phyloP scores from a whole-genome alignment of 225 moss, liverwort and hornwort species.

The Ulota crispa region DNA sequence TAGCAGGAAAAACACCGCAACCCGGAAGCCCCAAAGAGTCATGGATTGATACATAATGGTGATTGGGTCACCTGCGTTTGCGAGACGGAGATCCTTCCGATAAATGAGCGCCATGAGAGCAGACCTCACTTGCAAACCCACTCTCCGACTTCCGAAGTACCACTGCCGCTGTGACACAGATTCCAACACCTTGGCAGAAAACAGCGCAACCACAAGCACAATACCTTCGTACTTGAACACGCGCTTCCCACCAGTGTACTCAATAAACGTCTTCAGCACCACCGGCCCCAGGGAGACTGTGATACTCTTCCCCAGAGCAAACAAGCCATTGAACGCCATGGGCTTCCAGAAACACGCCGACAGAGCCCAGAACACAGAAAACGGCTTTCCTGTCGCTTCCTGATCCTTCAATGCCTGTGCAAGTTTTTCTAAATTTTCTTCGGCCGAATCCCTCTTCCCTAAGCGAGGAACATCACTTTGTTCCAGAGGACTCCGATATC shows the following conservation, averaged over 20 bases:
- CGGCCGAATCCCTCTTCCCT: conserved; percentile 24
- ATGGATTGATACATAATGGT: neutral
- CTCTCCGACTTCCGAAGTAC: conserved; percentile 59
- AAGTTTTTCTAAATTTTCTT: conserved; percentile 26
- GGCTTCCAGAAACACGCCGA: conserved; percentile 40
- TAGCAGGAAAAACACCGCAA: neutral
- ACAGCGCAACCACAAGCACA: conserved; percentile 52
- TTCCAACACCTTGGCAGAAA: conserved; percentile 50
- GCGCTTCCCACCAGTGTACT: conserved; percentile 41
- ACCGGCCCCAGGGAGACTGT: conserved; percentile 53
- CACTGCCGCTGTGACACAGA: conserved; percentile 61
- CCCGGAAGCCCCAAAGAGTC: neutral
- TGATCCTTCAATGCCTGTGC: conserved; percentile 37
- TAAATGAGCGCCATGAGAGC: conserved; percentile 62
- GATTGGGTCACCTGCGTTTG: conserved; percentile 32
- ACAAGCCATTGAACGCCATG: conserved; percentile 46
- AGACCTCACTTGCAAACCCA: conserved; percentile 61
- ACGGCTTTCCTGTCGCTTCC: conserved; percentile 13
- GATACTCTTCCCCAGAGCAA: conserved; percentile 45
- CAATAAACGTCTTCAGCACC: conserved; percentile 56
- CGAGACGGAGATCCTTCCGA: conserved; percentile 54
- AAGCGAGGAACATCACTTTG: conserved; percentile 39
- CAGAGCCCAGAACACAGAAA: conserved; percentile 44
- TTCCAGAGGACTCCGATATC: conserved; percentile 34
- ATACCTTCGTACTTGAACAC: conserved; percentile 47